These are phyloP conservation scores for Pestalotiopsis fici DNA, from an alignment of 2,329 filamentous ascomycete species.

Conservation along the genomic window DNA sequence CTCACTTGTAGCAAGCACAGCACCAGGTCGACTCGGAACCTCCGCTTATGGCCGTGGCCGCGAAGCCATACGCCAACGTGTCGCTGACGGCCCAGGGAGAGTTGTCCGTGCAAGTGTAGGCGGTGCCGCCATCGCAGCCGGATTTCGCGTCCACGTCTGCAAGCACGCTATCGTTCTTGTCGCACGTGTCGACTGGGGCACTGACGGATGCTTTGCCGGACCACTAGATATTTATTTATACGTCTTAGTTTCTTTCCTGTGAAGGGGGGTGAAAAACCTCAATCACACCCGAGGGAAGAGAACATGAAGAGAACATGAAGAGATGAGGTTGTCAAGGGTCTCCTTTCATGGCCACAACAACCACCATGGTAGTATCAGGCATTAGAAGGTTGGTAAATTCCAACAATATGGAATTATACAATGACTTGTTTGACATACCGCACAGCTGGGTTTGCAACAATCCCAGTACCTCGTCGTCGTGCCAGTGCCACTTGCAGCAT, in stretches of 20 bases:
- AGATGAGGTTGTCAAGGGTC: not conserved
- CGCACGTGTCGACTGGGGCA: constrained; percentile 44
- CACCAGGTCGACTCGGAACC: constrained; percentile 51
- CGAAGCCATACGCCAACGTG: constrained; percentile 56
- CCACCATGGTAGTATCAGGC: not conserved
- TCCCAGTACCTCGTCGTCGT: constrained; percentile 43
- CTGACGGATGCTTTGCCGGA: constrained; percentile 44
- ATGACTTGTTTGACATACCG: constrained; percentile 10
- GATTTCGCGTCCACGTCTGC: constrained; percentile 38
- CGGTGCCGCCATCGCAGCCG: constrained; percentile 49
- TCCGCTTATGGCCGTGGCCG: constrained; percentile 48
- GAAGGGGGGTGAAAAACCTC: too few relatives aligned
- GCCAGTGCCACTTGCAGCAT: constrained; percentile 21
- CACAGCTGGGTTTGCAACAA: constrained; percentile 60
- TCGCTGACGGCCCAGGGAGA: constrained; percentile 53
- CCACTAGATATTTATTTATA: constrained; percentile 30
- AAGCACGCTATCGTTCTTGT: constrained; percentile 45
- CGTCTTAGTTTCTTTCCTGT: not conserved
- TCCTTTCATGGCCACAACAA: not conserved
- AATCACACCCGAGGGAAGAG: too few relatives aligned
- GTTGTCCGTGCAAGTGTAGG: constrained; percentile 54
- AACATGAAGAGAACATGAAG: not conserved
- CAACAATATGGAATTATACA: not conserved
- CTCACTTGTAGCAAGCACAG: constrained; percentile 55
- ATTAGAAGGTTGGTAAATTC: not conserved